Evolutionary conservation across 2,329 filamentous ascomycete genomes (phyloP).

Genomic region (Neoascochyta sp.): DNA sequence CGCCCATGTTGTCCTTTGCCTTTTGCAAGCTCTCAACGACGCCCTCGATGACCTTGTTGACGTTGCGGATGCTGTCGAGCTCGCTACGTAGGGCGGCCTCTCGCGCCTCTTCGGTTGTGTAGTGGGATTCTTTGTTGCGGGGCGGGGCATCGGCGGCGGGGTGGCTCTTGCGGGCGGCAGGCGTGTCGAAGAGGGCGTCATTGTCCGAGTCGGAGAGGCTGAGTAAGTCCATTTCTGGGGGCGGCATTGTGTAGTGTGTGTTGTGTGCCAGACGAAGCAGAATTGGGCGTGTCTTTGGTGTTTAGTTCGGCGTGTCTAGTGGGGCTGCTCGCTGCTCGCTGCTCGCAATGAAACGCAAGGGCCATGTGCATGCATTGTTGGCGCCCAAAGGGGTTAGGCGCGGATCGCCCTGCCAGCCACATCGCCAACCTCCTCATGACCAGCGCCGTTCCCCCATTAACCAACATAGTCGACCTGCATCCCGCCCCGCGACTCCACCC

Average conservation of each 20-base stretch:
- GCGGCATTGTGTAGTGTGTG: slow-evolving; percentile 18
- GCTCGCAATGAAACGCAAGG: slow-evolving; percentile 7
- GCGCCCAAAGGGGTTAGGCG: slow-evolving; percentile 1
- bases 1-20: slow-evolving; percentile 73
- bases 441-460: slow-evolving; percentile 2
- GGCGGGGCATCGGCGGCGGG: slow-evolving; percentile 36
- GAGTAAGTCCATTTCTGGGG: slow-evolving; percentile 51
- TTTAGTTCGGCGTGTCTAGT: slow-evolving; percentile 28
- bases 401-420: slow-evolving; percentile 13
- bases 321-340: slow-evolving; percentile 7
- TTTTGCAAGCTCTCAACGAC: slow-evolving; percentile 68
- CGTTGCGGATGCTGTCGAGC: slow-evolving; percentile 74
- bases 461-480: slow-evolving; percentile 11
- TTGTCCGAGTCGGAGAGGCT: slow-evolving; percentile 54
- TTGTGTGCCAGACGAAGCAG: background rate
- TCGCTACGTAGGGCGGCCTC: slow-evolving; percentile 74
- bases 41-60: slow-evolving; percentile 83
- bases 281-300: slow-evolving; percentile 10
- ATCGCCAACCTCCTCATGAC: slow-evolving; percentile 24
- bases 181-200: slow-evolving; percentile 56
- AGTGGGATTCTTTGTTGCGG: slow-evolving; percentile 48
- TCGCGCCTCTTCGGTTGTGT: slow-evolving; percentile 63
- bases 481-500: slow-evolving; percentile 13
- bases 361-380: slow-evolving; percentile 9
- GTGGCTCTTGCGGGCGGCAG: slow-evolving; percentile 42